These are phyloP conservation scores for Colletotrichum lindemuthianum DNA, from an alignment of 2,329 filamentous ascomycete genomes.

Conservation along the genomic window DNA sequence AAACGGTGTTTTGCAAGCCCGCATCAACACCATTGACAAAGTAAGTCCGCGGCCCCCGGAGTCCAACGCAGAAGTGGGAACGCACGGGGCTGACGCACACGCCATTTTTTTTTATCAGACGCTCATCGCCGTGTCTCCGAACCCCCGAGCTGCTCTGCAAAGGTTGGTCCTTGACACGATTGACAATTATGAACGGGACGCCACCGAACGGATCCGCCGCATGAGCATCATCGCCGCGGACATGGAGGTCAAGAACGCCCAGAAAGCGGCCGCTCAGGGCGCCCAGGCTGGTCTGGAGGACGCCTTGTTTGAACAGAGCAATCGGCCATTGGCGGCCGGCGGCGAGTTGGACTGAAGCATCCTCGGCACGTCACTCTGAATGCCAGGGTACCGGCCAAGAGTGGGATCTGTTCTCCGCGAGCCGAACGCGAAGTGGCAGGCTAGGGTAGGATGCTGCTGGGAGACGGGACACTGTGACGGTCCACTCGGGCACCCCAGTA, in stretches of 20 bases:
- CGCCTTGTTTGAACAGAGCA: slow-evolving; percentile 47
- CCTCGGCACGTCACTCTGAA: slow-evolving; percentile 3
- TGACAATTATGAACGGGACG: slow-evolving; percentile 76
- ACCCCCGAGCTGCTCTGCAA: slow-evolving; percentile 77
- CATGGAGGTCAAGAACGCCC: slow-evolving; percentile 69
- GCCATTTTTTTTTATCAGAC: slow-evolving; percentile 61
- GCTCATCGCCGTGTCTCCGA: slow-evolving; percentile 75
- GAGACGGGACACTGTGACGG: slow-evolving; percentile 27
- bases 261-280: slow-evolving; percentile 23
- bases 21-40: slow-evolving; percentile 85
- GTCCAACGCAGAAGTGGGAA: slow-evolving; percentile 2
- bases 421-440: slow-evolving; percentile 26
- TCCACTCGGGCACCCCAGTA: slow-evolving; percentile 28
- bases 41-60: slow-evolving; percentile 50
- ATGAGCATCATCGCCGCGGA: slow-evolving; percentile 81
- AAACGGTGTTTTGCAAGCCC: slow-evolving; percentile 74
- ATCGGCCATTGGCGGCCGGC: slow-evolving; percentile 24
- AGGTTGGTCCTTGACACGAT: slow-evolving; percentile 73
- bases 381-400: slow-evolving; percentile 25
- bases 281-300: slow-evolving; percentile 41
- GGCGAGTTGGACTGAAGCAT: slow-evolving; percentile 29
- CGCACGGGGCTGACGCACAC: slow-evolving; percentile 29
- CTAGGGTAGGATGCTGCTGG: slow-evolving; percentile 12
- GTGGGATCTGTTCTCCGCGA: slow-evolving; percentile 21
- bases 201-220: slow-evolving; percentile 79